These are phyloP conservation scores for Arthrinium phaeospermum DNA, from an alignment of 2,329 filamentous ascomycete species.

Conservation along the genomic window DNA sequence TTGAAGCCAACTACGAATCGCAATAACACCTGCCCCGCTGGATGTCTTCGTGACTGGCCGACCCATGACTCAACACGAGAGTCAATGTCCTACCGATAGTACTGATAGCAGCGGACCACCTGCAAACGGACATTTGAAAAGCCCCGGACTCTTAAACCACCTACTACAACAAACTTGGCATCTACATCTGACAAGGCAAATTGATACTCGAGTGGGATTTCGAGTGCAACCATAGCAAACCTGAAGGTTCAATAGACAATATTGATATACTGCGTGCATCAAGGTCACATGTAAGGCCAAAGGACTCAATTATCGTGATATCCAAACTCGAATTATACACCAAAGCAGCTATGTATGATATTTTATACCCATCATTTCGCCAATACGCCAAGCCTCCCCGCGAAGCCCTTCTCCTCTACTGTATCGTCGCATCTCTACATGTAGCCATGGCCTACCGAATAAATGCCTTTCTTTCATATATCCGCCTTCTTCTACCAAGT, in stretches of 20 bases:
- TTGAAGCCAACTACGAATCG: not conserved
- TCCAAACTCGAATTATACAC: not conserved
- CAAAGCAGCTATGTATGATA: constrained; percentile 1
- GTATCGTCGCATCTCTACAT: not conserved
- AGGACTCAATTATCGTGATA: not conserved
- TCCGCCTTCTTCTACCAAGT: not conserved
- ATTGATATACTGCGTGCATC: too few species aligned
- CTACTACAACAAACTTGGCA: too few species aligned
- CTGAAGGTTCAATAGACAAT: not conserved
- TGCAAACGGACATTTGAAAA: too few species aligned
- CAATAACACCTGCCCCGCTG: not conserved
- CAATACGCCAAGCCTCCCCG: constrained; percentile 2
- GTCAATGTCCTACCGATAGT: not conserved
- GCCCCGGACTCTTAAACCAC: too few species aligned
- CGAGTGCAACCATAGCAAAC: too few species aligned
- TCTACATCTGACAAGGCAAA: too few species aligned
- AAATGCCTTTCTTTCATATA: too few species aligned
- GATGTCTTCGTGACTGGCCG: not conserved
- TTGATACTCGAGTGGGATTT: too few species aligned
- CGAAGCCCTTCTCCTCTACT: not conserved
- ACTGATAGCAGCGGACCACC: not conserved
- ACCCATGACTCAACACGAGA: not conserved
- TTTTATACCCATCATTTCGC: not conserved
- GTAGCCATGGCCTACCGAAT: not conserved
- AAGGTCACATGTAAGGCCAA: too few species aligned